Evolutionary conservation across 1,139 yeast genomes (phyloP), one percentile per base, ranked within the genome.

Genomic region (Geotrichum klebahnii): DNA sequence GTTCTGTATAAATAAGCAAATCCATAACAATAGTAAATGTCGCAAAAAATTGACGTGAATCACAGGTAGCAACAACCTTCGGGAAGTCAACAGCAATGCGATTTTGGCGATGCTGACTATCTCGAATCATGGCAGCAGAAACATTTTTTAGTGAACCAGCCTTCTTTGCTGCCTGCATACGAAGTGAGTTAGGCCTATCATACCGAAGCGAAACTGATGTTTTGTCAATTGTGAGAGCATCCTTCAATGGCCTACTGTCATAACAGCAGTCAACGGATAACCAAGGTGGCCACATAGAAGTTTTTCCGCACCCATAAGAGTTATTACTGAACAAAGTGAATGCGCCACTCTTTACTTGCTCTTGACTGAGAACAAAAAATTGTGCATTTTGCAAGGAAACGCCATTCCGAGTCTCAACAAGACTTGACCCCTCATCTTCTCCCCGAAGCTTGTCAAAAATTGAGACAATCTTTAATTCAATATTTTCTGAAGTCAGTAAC

Each of bases 251-350:
- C 0, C 75, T 65, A n/a, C 81, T 76, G 50, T 85, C 84, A 60
- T 84, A 84, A 57, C 89, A 81, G 53, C 84, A 75, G 63, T 90
- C 97, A 46, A 79, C 59, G 1, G 73, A 64, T 32, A 88, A 67
- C 88, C 92, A 84, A 1, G 96, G 95, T 0, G 95, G 92, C 96
- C 96, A 87, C 16, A 66, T 61, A 17, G 56, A 46, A 6, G 66
- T 59, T 12, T 62, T 66, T 28, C 67, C 66, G 45, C 72, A 61
- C 3, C 76, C 76, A 54, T 70, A 73, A 12, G 65, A 67, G 34
- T 65, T 63, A 10, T 64, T 57, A 42, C 70, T 66, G 57, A 75
- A 74, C 37, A 76, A 67, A 14, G 72, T 62, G 50, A 73, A 72
- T 2, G 73, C 71, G 6, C 73, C 69, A 17, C 67, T 70, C n/a